Evolutionary conservation across 2,329 filamentous ascomycete species (phyloP).

Genomic region (Xylariaceae sp.): DNA sequence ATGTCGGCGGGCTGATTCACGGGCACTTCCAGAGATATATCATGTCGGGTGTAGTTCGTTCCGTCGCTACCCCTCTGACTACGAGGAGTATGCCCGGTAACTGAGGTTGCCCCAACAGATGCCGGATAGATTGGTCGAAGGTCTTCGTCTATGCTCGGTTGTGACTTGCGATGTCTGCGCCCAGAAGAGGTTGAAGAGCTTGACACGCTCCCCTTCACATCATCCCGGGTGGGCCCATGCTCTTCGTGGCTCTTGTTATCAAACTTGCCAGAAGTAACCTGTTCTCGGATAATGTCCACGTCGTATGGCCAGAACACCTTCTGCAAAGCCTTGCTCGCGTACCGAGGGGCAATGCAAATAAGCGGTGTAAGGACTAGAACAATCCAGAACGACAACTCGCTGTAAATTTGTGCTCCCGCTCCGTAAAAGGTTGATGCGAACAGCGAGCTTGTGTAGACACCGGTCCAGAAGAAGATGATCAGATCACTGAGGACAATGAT

Average conservation of each 20-base stretch:
- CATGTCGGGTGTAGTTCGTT: conserved; percentile 75
- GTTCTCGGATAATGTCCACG: conserved; percentile 92
- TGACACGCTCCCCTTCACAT: conserved; percentile 35
- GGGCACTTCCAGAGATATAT: conserved; percentile 53
- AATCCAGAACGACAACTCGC: conserved; percentile 80
- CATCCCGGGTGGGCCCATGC: conserved; percentile 34
- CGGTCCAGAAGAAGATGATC: conserved; percentile 94
- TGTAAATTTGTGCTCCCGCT: conserved; percentile 72
- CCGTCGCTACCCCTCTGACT: conserved; percentile 92
- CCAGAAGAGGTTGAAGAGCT: conserved; percentile 43
- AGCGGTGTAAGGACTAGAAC: conserved; percentile 72
- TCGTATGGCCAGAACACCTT: conserved; percentile 93
- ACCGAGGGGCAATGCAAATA: conserved; percentile 81
- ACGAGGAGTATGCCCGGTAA: conserved; percentile 65
- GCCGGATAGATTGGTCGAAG: conserved; percentile 89
- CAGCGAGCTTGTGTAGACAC: conserved; percentile 62
- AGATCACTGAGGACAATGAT: conserved; percentile 78
- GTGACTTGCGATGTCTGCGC: conserved; percentile 48
- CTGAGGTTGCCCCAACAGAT: conserved; percentile 69
- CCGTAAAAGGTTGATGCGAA: conserved; percentile 61
- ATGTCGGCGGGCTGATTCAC: conserved; percentile 27
- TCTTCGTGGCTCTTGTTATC: conserved; percentile 52
- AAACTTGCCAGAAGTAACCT: conserved; percentile 78
- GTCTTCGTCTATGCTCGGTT: conserved; percentile 73
- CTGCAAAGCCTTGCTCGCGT: conserved; percentile 78